Conservation (phyloP, 2,329 filamentous ascomycete genomes). For the Emmonsiellopsis sp. region DNA sequence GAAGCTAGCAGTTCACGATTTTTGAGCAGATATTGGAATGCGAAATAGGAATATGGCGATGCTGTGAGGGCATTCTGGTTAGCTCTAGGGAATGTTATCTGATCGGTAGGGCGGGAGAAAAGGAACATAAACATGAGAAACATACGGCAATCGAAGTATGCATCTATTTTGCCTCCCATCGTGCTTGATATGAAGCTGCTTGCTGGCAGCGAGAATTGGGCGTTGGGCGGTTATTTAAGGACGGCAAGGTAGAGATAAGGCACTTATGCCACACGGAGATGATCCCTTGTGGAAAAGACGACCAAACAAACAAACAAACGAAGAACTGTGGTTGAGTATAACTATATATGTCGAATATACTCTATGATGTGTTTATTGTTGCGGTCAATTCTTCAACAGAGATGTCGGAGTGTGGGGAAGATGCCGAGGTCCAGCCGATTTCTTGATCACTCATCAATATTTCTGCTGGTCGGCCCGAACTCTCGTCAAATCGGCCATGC, state of each 20-base stretch:
- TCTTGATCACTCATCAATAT: neutral
- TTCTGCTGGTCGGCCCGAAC: neutral
- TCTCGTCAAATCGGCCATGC: neutral
- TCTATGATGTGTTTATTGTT: too few species aligned
- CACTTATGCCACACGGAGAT: too few species aligned
- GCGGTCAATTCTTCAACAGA: too few species aligned
- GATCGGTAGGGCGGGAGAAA: neutral
- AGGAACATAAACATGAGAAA: conserved; percentile 27
- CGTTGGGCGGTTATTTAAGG: neutral
- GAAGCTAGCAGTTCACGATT: conserved; percentile 46
- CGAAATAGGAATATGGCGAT: conserved; percentile 49
- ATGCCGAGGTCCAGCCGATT: conserved; percentile 1
- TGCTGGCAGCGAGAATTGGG: neutral
- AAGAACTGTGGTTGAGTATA: too few species aligned
- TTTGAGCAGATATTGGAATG: conserved; percentile 48
- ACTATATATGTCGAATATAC: too few species aligned
- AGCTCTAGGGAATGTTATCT: neutral
- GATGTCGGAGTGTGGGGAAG: neutral
- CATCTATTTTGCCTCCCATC: conserved; percentile 56
- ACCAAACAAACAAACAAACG: too few species aligned
- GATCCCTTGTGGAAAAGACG: too few species aligned
- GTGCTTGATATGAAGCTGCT: neutral
- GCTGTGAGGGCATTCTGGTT: conserved; percentile 36
- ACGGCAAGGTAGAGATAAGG: too few species aligned
- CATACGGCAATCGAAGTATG: conserved; percentile 58